Percentiles rank a stretch among this genome's conserved stretches.
Evolutionary conservation across 2,329 filamentous ascomycete species (phyloP).

Genomic region (Alternaria infectoria): DNA sequence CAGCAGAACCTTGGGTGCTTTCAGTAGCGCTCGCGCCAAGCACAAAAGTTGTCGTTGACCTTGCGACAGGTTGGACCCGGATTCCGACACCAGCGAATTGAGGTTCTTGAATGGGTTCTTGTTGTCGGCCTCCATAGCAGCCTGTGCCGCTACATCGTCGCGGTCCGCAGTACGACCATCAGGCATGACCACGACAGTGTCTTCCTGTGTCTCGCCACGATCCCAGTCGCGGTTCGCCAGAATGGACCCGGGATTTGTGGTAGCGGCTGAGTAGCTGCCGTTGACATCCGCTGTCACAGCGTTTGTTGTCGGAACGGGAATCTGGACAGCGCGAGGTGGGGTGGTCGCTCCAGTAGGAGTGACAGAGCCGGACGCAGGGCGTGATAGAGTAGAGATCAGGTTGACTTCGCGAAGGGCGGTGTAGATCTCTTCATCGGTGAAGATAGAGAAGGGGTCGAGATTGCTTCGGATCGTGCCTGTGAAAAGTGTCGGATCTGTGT

Average conservation of each 20-base stretch:
- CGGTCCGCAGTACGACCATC: slow-evolving; percentile 39
- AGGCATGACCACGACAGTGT: slow-evolving; percentile 41
- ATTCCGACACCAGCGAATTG: slow-evolving; percentile 82
- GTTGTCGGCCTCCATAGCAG: slow-evolving; percentile 67
- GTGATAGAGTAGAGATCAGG: slow-evolving; percentile 66
- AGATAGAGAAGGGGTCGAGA: slow-evolving; percentile 87
- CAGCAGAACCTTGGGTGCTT: slow-evolving; percentile 88
- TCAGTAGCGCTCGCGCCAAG: slow-evolving; percentile 89
- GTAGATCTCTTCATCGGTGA: slow-evolving; percentile 91
- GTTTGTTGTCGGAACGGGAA: slow-evolving; percentile 39
- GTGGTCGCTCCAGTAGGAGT: slow-evolving; percentile 27
- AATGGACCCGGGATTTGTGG: slow-evolving; percentile 41
- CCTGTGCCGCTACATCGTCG: slow-evolving; percentile 22
- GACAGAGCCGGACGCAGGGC: slow-evolving; percentile 35
- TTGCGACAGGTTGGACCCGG: slow-evolving; percentile 92
- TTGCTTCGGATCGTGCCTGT: slow-evolving; percentile 91
- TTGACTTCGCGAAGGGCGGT: slow-evolving; percentile 86
- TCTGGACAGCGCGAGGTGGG: slow-evolving; percentile 36
- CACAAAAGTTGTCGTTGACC: slow-evolving; percentile 95
- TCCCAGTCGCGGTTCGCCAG: slow-evolving; percentile 38
- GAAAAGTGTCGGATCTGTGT: slow-evolving; percentile 83
- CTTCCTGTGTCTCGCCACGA: slow-evolving; percentile 35
- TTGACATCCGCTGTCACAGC: slow-evolving; percentile 35
- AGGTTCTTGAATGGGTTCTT: slow-evolving; percentile 95
- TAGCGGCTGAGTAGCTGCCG: slow-evolving; percentile 37